Base-by-base conservation (phyloP, 306 rosid genomes). In the Acacia melanoxylon region DNA sequence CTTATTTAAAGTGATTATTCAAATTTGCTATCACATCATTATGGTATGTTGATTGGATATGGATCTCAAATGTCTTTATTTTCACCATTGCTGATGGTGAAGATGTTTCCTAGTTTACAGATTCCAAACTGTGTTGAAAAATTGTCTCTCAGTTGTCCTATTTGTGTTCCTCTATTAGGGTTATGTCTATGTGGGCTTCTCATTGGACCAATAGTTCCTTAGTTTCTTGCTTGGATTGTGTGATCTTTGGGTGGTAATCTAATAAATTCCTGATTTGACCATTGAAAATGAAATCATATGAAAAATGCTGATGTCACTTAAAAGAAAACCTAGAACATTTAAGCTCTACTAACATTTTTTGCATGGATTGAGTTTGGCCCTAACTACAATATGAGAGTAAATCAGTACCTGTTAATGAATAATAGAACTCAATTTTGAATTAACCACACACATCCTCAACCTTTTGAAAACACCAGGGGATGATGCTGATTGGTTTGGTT, bases 171-270 rank as follows among this genome's bases (percentile, higher is more conserved):
- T 82, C 49, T 75, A 31, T 22, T 15, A 52, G 71, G 68, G 49
- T 56, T 29, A 5, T 52, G 19, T 68, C 44, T 29, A 5, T 52
- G 19, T 68, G 81, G 49, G 14, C 63, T 68, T 35, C 33, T 58
- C 54, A 77, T 22, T 61, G 79, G 33, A 73, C 29, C 67, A 31
- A 24, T 42, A 35, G 56, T 78, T 13, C 75, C 70, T 8, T 66
- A 48, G 59, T 81, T 72, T 81, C 44, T 51, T 81, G 68, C 40
- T 11, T 40, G 59, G 46, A 49, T 42, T 19, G 29, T 72, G 78
- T 17, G 25, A 29, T 69, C 27, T 4, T 71, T 27, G 45, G 33
- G 22, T 44, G 44, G 63, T 40, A 24, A 56, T 40, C 15, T 40
- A 59, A 59, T 62, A 8, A 25, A 27, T 25, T 61, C 67, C 33